Base-by-base conservation (phyloP, 371 early-diverging fungal species). In the Mucor circinelloides region DNA sequence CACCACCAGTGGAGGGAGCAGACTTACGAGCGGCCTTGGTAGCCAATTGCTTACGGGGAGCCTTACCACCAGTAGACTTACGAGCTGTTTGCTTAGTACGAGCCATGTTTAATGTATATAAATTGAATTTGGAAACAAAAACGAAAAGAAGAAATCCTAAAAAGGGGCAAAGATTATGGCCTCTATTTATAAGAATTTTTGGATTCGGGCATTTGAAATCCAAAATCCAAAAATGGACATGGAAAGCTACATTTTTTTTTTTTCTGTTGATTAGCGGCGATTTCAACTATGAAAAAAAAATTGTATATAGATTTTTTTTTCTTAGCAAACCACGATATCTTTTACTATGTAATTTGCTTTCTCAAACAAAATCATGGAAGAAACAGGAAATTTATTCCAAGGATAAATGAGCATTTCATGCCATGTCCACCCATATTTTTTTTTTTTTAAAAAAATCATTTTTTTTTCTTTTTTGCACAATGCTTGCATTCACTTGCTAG, bases 41-140 rank as follows among this genome's bases (percentile, higher is more conserved):
- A 75, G 97, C 97, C 65, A 99, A 86, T 84, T 97, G 97, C 88
- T 98, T 98, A 82, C 96, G 90, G 66, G 99, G 99, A 44, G 95
- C 95, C 86, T 99, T 99, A 79, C 99, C 99, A 80, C 99, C 99
- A 73, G 98, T 97, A 63, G 97, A 96, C 86, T 99, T 99, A 84
- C 98, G 95, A 77, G 99, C 99, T 73, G 99, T 98, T 86, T 98
- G 97, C 89, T 97, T 97, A 76, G 98, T 97, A 83, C 98, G 90
- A 74, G 98, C 97, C 97, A 97, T 97, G 61, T 72, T 66, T 70
- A 23, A 67, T 64, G 42, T 30, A 52, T 60, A 65, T 34, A 50
- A 44, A 58, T 59, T 64, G 65, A 50, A 34, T 38, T 44, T 40
- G 25, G 21, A 38, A 64, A 58, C 68, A 55, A 46, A 52, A 28